Evolutionary conservation across 2,329 filamentous ascomycete species (phyloP).

Genomic region (Arthrobotrys musiformis): DNA sequence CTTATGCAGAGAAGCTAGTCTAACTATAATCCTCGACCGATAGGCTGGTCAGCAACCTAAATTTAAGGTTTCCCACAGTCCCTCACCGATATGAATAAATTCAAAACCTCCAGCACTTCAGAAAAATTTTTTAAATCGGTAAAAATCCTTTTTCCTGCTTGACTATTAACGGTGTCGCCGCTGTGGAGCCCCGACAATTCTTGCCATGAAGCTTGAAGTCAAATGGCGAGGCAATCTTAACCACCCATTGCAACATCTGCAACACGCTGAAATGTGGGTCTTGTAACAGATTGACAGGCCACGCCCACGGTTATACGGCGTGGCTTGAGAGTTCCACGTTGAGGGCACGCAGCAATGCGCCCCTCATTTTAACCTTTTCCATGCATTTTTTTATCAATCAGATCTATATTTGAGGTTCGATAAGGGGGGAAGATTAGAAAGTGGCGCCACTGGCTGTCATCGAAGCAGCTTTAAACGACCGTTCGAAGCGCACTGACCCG

Average conservation of each 20-base stretch:
- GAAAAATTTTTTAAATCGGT: conserved; percentile 21
- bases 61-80: background rate
- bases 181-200: conserved; percentile 1
- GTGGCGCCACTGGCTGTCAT: conserved; percentile 17
- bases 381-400: conserved; percentile 17
- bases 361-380: background rate
- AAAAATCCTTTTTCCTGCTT: background rate
- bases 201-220: background rate
- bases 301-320: background rate
- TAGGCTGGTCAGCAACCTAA: background rate
- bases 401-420: conserved; percentile 30
- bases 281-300: conserved; percentile 17
- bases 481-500: conserved; percentile 15
- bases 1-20: background rate
- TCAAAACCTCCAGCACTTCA: conserved; percentile 22
- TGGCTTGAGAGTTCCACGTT: conserved; percentile 25
- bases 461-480: conserved; percentile 10
- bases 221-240: conserved; percentile 2
- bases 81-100: background rate
- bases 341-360: background rate
- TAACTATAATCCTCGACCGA: background rate
- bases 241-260: conserved; percentile 15
- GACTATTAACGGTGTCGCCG: background rate
- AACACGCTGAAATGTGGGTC: conserved; percentile 4
- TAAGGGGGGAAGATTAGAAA: background rate